Percentiles rank a stretch among this genome's conserved stretches.
Conservation (phyloP, 495 filamentous ascomycete species). For the Penicillium fimorum region DNA sequence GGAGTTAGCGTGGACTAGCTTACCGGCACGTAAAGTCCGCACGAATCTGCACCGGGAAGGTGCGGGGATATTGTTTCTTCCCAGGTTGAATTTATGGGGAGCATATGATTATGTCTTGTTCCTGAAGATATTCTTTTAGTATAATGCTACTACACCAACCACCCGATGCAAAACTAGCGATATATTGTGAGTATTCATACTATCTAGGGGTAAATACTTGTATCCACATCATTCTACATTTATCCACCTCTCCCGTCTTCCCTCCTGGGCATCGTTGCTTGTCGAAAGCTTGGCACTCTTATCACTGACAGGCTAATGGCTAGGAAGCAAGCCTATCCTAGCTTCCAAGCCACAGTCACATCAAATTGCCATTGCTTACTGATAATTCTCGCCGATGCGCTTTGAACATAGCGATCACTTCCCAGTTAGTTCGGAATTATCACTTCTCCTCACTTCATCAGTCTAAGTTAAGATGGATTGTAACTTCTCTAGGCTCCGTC, state of each 20-base stretch:
- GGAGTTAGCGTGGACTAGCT: neutral
- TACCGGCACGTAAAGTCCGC: neutral
- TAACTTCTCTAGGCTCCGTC: neutral
- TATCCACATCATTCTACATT: neutral
- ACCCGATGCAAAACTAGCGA: neutral
- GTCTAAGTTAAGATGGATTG: neutral
- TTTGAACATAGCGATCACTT: neutral
- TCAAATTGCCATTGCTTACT: neutral
- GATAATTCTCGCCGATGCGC: neutral
- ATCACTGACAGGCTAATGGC: neutral
- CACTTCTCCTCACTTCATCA: neutral
- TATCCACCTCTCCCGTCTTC: neutral
- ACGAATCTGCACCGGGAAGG: neutral
- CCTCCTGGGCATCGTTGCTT: conserved; percentile 2
- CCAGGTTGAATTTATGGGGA: neutral
- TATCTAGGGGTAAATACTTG: neutral
- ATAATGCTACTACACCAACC: neutral
- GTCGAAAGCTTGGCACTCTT: conserved; percentile 10
- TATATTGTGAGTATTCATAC: neutral
- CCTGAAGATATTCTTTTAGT: neutral
- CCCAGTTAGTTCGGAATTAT: neutral
- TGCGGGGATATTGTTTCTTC: neutral
- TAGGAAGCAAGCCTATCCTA: neutral
- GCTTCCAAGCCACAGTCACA: conserved; percentile 4
- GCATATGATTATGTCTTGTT: neutral